Percentiles rank a stretch among this genome's conserved stretches.
Conservation (phyloP, 805 yeast species). For the Ogataea nitratoaversa region DNA sequence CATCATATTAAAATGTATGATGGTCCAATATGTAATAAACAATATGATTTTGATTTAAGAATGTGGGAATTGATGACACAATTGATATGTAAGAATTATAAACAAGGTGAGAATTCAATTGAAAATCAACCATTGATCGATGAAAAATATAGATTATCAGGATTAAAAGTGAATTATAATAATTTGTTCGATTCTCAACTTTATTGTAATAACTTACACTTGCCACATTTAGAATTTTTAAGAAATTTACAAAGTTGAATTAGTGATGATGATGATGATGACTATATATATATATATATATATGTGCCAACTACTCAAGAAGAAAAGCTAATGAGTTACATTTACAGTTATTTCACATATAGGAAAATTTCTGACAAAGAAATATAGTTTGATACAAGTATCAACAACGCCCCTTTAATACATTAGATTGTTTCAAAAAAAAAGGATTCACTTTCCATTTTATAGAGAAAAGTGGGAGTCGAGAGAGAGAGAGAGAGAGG, state of each 20-base stretch:
- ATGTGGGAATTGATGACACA: conserved; percentile 37
- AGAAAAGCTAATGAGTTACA: too few relatives aligned
- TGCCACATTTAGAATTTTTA: conserved; percentile 35
- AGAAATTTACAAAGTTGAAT: conserved; percentile 5
- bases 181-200: conserved; percentile 23
- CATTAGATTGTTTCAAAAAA: too few relatives aligned
- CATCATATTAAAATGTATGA: conserved; percentile 33
- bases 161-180: conserved; percentile 27
- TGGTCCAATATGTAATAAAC: conserved; percentile 20
- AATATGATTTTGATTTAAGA: conserved; percentile 37
- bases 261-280: conserved; percentile 4
- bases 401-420: too few relatives aligned
- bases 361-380: too few relatives aligned
- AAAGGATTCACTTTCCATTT: too few relatives aligned
- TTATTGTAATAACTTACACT: conserved; percentile 29
- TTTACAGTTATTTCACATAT: too few relatives aligned
- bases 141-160: conserved; percentile 13
- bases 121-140: conserved; percentile 15
- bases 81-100: conserved; percentile 29
- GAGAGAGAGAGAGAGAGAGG: too few relatives aligned
- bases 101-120: conserved; percentile 4
- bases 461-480: too few relatives aligned
- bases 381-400: too few relatives aligned
- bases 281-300: too few relatives aligned
- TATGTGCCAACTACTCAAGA: too few relatives aligned